Conservation (phyloP, 805 yeast species). For the Nakazawaea ambrosiae region DNA sequence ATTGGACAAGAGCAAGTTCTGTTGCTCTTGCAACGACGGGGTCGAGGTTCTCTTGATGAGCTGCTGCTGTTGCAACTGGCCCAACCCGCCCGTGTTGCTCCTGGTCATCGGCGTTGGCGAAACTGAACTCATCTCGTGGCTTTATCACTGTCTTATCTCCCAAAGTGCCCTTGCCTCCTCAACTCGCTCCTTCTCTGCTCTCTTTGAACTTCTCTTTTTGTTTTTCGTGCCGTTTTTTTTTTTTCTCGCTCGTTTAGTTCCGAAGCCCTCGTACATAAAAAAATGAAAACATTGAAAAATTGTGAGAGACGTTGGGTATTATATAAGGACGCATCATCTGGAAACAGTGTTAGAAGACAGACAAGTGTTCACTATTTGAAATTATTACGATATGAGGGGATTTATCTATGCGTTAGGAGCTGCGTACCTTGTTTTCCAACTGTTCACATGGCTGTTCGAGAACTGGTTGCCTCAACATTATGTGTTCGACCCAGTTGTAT, state of each 20-base stretch:
- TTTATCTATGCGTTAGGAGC: background rate
- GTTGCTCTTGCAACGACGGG: slow-evolving; percentile 8
- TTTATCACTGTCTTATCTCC: slow-evolving; percentile 1
- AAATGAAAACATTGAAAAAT: background rate
- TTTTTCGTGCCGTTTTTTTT: too few species aligned
- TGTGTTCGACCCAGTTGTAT: slow-evolving; percentile 58
- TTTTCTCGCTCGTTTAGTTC: too few species aligned
- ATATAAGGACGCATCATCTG: too few species aligned
- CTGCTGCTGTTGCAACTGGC: background rate
- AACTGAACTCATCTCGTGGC: background rate
- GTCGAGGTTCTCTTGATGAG: slow-evolving; percentile 1
- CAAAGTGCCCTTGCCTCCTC: background rate
- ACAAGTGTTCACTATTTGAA: too few species aligned
- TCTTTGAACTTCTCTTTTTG: too few species aligned
- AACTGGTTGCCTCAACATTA: slow-evolving; percentile 68
- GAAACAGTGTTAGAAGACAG: too few species aligned
- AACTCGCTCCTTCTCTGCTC: too few species aligned
- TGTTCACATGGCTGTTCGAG: slow-evolving; percentile 34
- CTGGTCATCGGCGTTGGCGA: slow-evolving; percentile 3
- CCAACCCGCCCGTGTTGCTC: background rate
- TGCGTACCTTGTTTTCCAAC: slow-evolving; percentile 3
- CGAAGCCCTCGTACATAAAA: too few species aligned
- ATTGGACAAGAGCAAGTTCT: background rate
- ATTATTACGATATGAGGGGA: background rate
- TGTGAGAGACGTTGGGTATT: too few species aligned